Conservation (phyloP, 306 rosid genomes). For the Cercis canadensis region DNA sequence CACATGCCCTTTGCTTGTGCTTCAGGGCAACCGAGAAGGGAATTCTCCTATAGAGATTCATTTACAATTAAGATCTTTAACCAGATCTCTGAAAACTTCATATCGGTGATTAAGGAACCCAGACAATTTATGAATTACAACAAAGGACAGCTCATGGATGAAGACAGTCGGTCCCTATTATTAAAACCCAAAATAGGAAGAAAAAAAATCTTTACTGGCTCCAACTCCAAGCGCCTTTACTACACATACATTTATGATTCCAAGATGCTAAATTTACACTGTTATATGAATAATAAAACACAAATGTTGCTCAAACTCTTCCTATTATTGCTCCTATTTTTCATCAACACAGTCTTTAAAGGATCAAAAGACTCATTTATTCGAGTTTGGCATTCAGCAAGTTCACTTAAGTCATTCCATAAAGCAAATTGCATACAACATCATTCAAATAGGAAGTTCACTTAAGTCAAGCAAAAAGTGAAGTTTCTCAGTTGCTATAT, state of each 20-base stretch:
- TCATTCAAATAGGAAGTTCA: too few species aligned
- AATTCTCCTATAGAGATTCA: slow-evolving; percentile 66
- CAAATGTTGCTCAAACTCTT: neutral
- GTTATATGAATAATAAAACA: neutral
- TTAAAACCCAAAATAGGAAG: neutral
- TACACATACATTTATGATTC: neutral
- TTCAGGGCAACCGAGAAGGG: slow-evolving; percentile 76
- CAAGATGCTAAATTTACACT: neutral
- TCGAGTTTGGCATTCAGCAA: too few species aligned
- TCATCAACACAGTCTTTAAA: neutral
- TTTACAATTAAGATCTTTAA: slow-evolving; percentile 23
- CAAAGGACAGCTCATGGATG: slow-evolving; percentile 7
- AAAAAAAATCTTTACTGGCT: neutral
- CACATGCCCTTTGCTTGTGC: slow-evolving; percentile 71
- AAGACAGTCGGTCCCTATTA: slow-evolving; percentile 7
- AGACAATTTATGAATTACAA: slow-evolving; percentile 8
- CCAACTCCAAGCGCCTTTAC: neutral
- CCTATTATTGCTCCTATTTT: neutral
- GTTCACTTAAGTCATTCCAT: neutral
- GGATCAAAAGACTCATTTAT: neutral
- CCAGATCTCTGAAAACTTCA: neutral
- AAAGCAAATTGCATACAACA: too few species aligned
- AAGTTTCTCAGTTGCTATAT: neutral
- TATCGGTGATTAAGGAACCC: neutral
- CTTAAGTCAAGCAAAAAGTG: neutral